Conservation (phyloP, 108 stramenopile species). For the Cyclotella sp. region DNA sequence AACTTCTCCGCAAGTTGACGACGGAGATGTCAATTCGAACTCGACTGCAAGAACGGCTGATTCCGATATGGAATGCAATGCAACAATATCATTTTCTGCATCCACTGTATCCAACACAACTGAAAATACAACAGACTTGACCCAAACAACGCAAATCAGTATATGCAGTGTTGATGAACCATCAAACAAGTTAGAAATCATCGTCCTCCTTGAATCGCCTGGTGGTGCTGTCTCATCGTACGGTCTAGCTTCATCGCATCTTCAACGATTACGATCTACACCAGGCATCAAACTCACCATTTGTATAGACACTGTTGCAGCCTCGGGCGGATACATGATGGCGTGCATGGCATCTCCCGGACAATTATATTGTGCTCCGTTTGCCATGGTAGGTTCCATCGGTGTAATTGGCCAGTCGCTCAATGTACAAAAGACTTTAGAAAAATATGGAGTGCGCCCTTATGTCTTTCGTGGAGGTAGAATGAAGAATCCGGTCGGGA, state of each 20-base stretch:
- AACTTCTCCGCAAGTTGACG: too few relatives aligned
- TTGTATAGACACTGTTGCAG: conserved; percentile 73
- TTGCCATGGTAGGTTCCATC: conserved; percentile 81
- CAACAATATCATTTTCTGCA: too few relatives aligned
- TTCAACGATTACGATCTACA: conserved; percentile 65
- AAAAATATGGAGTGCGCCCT: conserved; percentile 68
- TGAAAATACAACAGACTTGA: too few relatives aligned
- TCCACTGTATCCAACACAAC: too few relatives aligned
- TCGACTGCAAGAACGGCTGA: too few relatives aligned
- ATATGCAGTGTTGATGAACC: background rate
- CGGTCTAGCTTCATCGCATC: conserved; percentile 75
- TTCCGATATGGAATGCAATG: too few relatives aligned
- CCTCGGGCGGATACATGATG: conserved; percentile 87
- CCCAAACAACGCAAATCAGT: too few relatives aligned
- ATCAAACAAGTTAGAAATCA: conserved; percentile 57
- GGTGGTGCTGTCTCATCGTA: conserved; percentile 80
- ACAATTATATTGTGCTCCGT: conserved; percentile 75
- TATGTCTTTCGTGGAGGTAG: conserved; percentile 78
- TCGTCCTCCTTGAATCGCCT: conserved; percentile 77
- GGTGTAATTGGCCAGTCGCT: conserved; percentile 79
- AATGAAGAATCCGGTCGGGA: conserved; percentile 79
- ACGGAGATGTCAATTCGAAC: background rate
- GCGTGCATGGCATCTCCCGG: conserved; percentile 77
- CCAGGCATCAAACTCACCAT: conserved; percentile 74
- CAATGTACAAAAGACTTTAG: conserved; percentile 70